Evolutionary conservation across 805 yeast species (phyloP).

Genomic region (Ogataea ramenticola): DNA sequence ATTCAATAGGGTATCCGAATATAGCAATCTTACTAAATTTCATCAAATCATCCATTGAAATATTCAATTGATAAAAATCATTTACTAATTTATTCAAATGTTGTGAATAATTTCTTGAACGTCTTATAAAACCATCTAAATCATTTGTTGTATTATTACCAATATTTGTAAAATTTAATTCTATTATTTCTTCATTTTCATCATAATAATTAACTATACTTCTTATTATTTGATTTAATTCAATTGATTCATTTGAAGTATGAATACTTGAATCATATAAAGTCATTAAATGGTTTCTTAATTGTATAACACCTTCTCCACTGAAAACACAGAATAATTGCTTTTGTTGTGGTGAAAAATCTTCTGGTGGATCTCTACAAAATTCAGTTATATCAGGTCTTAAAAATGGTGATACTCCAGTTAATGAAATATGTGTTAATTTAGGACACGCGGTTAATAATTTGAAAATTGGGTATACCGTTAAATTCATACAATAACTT

Average conservation of each 20-base stretch:
- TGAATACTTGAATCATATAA: conserved; percentile 22
- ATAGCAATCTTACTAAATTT: conserved; percentile 25
- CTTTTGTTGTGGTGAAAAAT: conserved; percentile 81
- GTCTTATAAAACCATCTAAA: conserved; percentile 6
- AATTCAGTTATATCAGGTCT: conserved; percentile 77
- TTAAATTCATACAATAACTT: conserved; percentile 79
- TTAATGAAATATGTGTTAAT: conserved; percentile 82
- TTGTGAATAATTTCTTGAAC: conserved; percentile 18
- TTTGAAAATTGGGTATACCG: conserved; percentile 69
- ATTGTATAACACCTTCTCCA: conserved; percentile 76
- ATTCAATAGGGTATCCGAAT: conserved; percentile 21
- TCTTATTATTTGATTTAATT: conserved; percentile 22
- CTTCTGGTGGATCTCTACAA: conserved; percentile 90
- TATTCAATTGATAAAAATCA: conserved; percentile 19
- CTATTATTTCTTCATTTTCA: neutral
- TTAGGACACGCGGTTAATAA: conserved; percentile 76
- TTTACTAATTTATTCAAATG: conserved; percentile 21
- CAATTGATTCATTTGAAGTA: conserved; percentile 22
- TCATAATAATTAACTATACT: conserved; percentile 10
- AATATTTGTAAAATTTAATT: neutral
- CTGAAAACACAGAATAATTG: conserved; percentile 87
- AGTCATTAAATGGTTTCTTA: conserved; percentile 58
- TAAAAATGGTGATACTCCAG: conserved; percentile 88
- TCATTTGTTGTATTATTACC: neutral
- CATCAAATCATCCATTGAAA: conserved; percentile 20